Percentiles rank a stretch among this genome's conserved stretches.
phyloP scores from a whole-genome alignment of 163 green algal species.

The Scenedesmus sp. region DNA sequence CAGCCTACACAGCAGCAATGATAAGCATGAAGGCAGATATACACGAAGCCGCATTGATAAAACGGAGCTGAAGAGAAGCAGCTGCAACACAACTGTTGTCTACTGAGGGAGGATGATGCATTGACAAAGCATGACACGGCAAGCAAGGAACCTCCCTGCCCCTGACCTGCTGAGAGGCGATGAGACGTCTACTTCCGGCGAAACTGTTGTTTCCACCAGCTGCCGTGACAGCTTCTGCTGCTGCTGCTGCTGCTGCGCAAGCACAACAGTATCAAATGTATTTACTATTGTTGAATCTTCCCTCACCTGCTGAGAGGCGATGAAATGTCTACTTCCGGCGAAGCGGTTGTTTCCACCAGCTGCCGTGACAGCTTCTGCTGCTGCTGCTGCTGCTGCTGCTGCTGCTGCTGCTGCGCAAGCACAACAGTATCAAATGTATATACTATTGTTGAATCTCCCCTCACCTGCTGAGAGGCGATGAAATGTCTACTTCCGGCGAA shows the following conservation, averaged over 20 bases:
- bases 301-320: not conserved
- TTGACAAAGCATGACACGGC: too few species aligned
- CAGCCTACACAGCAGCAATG: not conserved
- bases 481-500: constrained; percentile 52
- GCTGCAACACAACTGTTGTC: too few species aligned
- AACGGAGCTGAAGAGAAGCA: too few species aligned
- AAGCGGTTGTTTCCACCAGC: not conserved
- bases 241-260: too few species aligned
- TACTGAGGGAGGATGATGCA: too few species aligned
- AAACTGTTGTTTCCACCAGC: not conserved
- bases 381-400: not conserved
- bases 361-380: not conserved
- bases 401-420: too few species aligned
- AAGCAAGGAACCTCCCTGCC: too few species aligned
- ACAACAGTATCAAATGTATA: too few species aligned
- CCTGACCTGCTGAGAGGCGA: not conserved
- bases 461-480: constrained; percentile 8
- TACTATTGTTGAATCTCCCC: not conserved
- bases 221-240: not conserved
- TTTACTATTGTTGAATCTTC: not conserved
- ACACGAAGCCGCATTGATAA: too few species aligned
- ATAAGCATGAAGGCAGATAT: not conserved
- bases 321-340: not conserved
- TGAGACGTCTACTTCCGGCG: not conserved
- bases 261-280: too few species aligned